Evolutionary conservation across 768 basidiomycete species (phyloP), one percentile per base, ranked within the genome.

Genomic region (Amanita exitialis): DNA sequence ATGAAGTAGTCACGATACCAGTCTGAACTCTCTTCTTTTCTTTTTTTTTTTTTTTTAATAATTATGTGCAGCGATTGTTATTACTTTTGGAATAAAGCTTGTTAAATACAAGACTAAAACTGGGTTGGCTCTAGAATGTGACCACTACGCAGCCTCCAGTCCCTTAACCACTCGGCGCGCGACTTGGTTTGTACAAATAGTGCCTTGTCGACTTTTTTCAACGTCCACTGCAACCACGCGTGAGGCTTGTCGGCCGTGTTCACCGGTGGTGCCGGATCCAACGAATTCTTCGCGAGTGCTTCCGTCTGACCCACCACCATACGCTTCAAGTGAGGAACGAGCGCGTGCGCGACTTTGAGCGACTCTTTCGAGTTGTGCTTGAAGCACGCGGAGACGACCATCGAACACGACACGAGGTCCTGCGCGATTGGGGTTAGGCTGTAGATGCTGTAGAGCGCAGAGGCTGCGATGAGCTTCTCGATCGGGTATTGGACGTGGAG

Each of bases 361-460:
- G 74, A 70, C 25, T 71, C 66, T n/a, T 63, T 57, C 3, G 69
- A 68, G 12, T 62, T 61, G 55, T 76, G 66, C 47, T 71, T 72
- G 56, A 76, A 69, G 62, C 79, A 83, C 6, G 80, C 79, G 3
- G 71, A 66, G 34, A 75, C 66, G 54, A 86, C 63, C 66, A 85
- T 72, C 3, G 82, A 68, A 42, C 75, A 79, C 9, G 75, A 75
- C 15, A 76, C 64, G 16, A 79, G 70, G 62, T 86, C 83, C n/a
- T 68, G 58, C 5, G 76, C 67, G 35, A 81, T 66, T 0, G 75
- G 69, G 0, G 79, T 71, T 20, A 86, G 73, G 12, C 68, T 63
- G 62, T 83, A 82, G 7, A 76, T 60, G 47, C 70, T 66, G 56
- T 75, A 81, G 2, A 86, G 70, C 6, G 80, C 72, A 1, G 76